These are phyloP conservation scores for Boletus rufocinnamomeus DNA, from an alignment of 768 basidiomycete genomes.

Conservation along the genomic window DNA sequence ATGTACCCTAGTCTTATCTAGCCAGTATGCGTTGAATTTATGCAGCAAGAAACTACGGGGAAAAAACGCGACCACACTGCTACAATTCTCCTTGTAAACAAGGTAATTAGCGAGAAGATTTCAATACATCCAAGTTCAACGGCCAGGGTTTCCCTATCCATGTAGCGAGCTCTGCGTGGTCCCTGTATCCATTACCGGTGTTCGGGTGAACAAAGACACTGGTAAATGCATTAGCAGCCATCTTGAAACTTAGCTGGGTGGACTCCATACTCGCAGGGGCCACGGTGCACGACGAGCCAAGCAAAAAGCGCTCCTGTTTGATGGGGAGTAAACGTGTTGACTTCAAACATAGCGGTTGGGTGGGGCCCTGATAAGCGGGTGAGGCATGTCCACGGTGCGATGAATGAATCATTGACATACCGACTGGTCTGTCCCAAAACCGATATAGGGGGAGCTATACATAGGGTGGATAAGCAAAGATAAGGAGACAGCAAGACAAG, in stretches of 20 bases:
- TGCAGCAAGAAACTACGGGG: too few species aligned
- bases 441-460: slow-evolving; percentile 58
- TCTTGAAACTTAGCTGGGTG: not conserved
- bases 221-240: slow-evolving; percentile 3
- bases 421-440: slow-evolving; percentile 64
- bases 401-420: slow-evolving; percentile 36
- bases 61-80: too few species aligned
- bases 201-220: slow-evolving; percentile 76
- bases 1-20: too few species aligned
- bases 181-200: slow-evolving; percentile 53
- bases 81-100: too few species aligned
- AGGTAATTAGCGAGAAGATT: too few species aligned
- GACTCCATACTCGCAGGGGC: slow-evolving; percentile 66
- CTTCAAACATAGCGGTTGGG: slow-evolving; percentile 71
- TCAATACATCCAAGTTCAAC: slow-evolving; percentile 43
- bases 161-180: slow-evolving; percentile 62
- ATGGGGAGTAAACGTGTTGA: slow-evolving; percentile 65
- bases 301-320: slow-evolving; percentile 70
- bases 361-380: slow-evolving; percentile 52
- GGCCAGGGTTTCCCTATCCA: slow-evolving; percentile 73
- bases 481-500: not conserved
- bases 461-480: not conserved
- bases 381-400: not conserved
- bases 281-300: slow-evolving; percentile 67
- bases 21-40: too few species aligned